Conservation (phyloP, 176 grass and related monocot species). For the Carex parvula region DNA sequence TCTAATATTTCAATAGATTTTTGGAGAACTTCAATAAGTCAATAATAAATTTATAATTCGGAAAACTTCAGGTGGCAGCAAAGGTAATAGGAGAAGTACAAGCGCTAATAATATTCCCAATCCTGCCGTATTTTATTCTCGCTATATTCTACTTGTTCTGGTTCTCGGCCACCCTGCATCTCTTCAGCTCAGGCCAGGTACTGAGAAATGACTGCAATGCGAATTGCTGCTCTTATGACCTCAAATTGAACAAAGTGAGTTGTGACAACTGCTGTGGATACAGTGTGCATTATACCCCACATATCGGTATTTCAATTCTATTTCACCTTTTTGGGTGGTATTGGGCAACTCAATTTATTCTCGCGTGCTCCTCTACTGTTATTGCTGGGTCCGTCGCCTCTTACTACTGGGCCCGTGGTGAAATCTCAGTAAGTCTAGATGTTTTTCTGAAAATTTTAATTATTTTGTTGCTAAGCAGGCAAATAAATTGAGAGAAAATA, state of each 20-base stretch:
- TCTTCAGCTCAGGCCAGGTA: slow-evolving; percentile 91
- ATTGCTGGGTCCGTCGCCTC: slow-evolving; percentile 93
- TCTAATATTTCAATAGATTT: not conserved
- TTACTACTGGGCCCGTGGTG: slow-evolving; percentile 86
- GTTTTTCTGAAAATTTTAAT: slow-evolving; percentile 4
- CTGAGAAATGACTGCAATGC: slow-evolving; percentile 81
- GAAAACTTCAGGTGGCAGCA: slow-evolving; percentile 69
- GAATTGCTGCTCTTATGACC: slow-evolving; percentile 81
- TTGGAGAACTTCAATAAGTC: not conserved
- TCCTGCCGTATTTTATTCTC: slow-evolving; percentile 69
- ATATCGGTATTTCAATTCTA: slow-evolving; percentile 88
- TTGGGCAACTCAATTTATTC: slow-evolving; percentile 91
- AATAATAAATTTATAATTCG: not conserved
- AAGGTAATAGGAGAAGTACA: slow-evolving; percentile 99
- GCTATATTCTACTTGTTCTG: slow-evolving; percentile 98
- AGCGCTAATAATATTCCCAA: slow-evolving; percentile 87
- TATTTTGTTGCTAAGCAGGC: not conserved
- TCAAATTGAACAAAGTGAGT: slow-evolving; percentile 80
- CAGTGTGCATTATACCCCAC: slow-evolving; percentile 83
- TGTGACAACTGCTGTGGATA: slow-evolving; percentile 95
- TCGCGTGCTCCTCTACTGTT: slow-evolving; percentile 82
- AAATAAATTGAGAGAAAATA: not conserved
- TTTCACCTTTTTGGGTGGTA: slow-evolving; percentile 95
- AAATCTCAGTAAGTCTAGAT: slow-evolving; percentile 71
- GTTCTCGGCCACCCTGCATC: slow-evolving; percentile 90